These are phyloP conservation scores for Umbelopsis vinacea DNA, from an alignment of 192 early-diverging fungal species.

Conservation along the genomic window DNA sequence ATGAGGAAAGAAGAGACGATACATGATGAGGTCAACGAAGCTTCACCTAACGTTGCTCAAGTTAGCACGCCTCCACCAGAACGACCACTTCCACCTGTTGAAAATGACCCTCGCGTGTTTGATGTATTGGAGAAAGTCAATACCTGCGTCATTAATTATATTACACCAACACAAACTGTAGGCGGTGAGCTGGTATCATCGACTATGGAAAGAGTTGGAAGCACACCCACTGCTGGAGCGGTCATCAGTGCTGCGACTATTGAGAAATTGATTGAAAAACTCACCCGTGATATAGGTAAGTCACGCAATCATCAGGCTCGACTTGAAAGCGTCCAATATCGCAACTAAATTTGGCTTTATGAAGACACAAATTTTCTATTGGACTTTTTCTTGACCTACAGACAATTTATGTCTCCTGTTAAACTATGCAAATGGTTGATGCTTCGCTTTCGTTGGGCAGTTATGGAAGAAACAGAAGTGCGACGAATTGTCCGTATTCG, in stretches of 20 bases:
- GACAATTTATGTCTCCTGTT: conserved; percentile 54
- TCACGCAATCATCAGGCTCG: background rate
- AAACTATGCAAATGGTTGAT: conserved; percentile 59
- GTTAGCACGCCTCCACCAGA: background rate
- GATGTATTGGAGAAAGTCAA: conserved; percentile 39
- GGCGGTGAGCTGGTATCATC: background rate
- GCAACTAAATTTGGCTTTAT: background rate
- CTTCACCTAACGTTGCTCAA: background rate
- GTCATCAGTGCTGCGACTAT: conserved; percentile 53
- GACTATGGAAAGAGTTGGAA: background rate
- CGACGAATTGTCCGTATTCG: conserved; percentile 52
- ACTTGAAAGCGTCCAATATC: background rate
- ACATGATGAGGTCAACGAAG: background rate
- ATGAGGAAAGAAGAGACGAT: background rate
- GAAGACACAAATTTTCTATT: conserved; percentile 45
- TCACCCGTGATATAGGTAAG: conserved; percentile 57
- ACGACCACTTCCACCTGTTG: conserved; percentile 40
- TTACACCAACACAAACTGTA: background rate
- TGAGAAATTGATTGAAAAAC: conserved; percentile 58
- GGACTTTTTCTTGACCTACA: conserved; percentile 62
- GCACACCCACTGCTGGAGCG: background rate
- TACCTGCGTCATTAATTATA: conserved; percentile 46
- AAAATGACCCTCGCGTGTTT: conserved; percentile 48
- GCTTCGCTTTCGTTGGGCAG: conserved; percentile 57
- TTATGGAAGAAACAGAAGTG: conserved; percentile 44